Percentiles rank a stretch among this genome's conserved stretches.
These are phyloP conservation scores for Sedum album DNA, from an alignment of 164 flowering plant species.

Conservation along the genomic window DNA sequence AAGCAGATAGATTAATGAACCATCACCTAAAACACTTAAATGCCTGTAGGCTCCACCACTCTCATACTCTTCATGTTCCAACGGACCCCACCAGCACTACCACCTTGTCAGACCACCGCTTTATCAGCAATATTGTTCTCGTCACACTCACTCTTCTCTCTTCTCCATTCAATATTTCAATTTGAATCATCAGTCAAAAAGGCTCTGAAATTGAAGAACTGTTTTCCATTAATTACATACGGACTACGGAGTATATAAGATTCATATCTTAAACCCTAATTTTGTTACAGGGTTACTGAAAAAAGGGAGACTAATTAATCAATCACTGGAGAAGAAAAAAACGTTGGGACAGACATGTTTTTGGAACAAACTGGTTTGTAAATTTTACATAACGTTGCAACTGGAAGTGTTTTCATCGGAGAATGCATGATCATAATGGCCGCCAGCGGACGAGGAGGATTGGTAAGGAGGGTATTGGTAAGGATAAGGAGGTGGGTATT, in stretches of 20 bases:
- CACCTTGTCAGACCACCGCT: neutral
- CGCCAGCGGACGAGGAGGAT: conserved; percentile 21
- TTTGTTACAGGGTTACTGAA: neutral
- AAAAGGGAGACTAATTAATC: neutral
- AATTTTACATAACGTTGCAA: conserved; percentile 74
- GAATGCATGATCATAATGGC: conserved; percentile 49
- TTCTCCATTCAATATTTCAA: neutral
- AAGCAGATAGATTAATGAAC: too few relatives aligned
- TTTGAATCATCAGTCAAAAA: neutral
- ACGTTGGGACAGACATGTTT: neutral
- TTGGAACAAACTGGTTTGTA: neutral
- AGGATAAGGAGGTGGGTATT: conserved; percentile 17
- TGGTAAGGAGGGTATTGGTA: conserved; percentile 38
- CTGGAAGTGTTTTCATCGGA: conserved; percentile 88
- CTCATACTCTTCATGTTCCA: neutral
- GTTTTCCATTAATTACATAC: too few relatives aligned
- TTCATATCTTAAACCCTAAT: neutral
- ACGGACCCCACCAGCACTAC: neutral
- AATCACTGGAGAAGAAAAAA: neutral
- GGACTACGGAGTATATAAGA: neutral
- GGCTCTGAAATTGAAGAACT: neutral
- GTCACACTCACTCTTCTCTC: neutral
- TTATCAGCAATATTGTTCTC: neutral
- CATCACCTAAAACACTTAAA: conserved; percentile 3
- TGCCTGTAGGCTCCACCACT: neutral